Evolutionary conservation across 352 stramenopile genomes (phyloP).

Genomic region (Globisporangium cederbergense): DNA sequence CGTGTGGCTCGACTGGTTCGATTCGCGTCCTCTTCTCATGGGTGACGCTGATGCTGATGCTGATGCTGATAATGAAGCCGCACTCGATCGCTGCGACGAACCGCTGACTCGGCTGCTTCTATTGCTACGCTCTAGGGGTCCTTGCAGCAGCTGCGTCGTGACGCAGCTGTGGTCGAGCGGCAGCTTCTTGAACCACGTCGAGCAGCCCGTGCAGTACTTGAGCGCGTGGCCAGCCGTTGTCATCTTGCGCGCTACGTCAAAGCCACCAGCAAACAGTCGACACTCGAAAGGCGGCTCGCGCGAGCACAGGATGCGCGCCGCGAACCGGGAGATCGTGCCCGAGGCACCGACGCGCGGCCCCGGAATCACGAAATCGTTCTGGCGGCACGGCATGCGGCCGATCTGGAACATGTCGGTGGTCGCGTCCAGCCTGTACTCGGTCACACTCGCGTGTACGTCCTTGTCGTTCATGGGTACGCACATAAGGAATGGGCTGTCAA

Average conservation of each 20-base stretch:
- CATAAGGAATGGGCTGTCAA: conserved; percentile 38
- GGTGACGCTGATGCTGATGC: background rate
- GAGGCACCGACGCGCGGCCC: conserved; percentile 68
- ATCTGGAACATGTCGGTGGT: conserved; percentile 78
- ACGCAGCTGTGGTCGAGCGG: conserved; percentile 44
- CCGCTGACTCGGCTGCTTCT: background rate
- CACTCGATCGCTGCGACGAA: background rate
- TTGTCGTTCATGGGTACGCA: conserved; percentile 72
- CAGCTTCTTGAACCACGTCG: conserved; percentile 50
- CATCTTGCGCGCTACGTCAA: conserved; percentile 53
- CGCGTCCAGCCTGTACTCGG: conserved; percentile 51
- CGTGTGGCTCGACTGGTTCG: conserved; percentile 8
- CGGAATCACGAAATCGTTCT: conserved; percentile 80
- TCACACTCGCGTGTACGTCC: conserved; percentile 51
- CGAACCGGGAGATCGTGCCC: conserved; percentile 73
- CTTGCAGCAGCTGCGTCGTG: conserved; percentile 20
- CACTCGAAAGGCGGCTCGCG: conserved; percentile 62
- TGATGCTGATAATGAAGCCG: no score
- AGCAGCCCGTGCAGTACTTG: conserved; percentile 54
- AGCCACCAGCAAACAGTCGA: conserved; percentile 63
- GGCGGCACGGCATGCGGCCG: conserved; percentile 63
- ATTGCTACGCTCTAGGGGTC: background rate
- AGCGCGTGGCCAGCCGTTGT: conserved; percentile 59
- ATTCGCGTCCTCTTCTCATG: background rate
- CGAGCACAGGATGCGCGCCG: conserved; percentile 58